Evolutionary conservation across 805 yeast species (phyloP).

Genomic region (Candida ulmi): DNA sequence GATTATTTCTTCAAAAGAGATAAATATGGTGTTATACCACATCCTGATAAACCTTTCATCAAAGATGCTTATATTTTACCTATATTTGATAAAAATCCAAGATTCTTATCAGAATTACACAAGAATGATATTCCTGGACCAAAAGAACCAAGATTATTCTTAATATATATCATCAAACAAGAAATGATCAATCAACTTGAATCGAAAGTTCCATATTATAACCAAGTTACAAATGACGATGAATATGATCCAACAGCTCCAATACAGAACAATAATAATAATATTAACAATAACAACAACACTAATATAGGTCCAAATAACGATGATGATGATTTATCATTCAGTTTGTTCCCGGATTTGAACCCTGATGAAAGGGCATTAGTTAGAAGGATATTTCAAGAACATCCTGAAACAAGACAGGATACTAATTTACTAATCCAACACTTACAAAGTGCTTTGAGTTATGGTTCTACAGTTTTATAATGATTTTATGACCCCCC

Average conservation of each 20-base stretch:
- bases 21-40: conserved; percentile 43
- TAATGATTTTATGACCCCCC: neutral
- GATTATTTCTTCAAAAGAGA: conserved; percentile 30
- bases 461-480: neutral
- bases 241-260: conserved; percentile 1
- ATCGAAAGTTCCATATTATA: neutral
- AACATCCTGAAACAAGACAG: conserved; percentile 15
- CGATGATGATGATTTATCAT: neutral
- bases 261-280: neutral
- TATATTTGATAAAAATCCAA: conserved; percentile 15
- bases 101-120: conserved; percentile 10
- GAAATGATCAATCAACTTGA: conserved; percentile 8
- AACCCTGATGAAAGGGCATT: conserved; percentile 13
- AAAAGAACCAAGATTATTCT: conserved; percentile 8
- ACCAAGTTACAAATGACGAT: neutral
- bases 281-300: too few relatives aligned
- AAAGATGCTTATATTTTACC: conserved; percentile 42
- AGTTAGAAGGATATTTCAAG: conserved; percentile 18
- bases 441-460: conserved; percentile 12
- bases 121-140: neutral
- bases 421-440: conserved; percentile 17
- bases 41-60: conserved; percentile 29
- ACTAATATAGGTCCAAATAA: neutral
- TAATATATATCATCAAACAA: conserved; percentile 18
- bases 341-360: conserved; percentile 14